A percentile compares a stretch with the other conserved stretches of the same genome.
These are phyloP conservation scores for Calocybe cyanea DNA, from an alignment of 768 basidiomycete species.

Conservation along the genomic window DNA sequence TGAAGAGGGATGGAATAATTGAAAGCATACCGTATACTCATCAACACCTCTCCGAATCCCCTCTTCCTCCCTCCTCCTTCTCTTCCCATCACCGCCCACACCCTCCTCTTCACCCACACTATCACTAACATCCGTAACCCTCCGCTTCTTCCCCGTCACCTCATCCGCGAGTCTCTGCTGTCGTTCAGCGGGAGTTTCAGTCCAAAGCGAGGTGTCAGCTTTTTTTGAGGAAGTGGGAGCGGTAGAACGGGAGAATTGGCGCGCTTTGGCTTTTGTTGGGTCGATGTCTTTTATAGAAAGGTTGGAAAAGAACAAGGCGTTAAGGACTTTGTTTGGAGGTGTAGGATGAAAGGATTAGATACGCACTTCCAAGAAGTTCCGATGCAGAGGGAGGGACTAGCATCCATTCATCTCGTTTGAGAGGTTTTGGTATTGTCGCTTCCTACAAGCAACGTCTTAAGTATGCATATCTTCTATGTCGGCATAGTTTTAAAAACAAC, in stretches of 20 bases:
- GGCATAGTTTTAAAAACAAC: no score
- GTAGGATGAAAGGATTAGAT: neutral
- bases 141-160: slow-evolving; percentile 84
- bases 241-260: slow-evolving; percentile 72
- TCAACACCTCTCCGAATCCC: slow-evolving; percentile 69
- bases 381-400: slow-evolving; percentile 84
- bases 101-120: slow-evolving; percentile 16
- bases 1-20: neutral
- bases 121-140: slow-evolving; percentile 53
- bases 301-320: neutral
- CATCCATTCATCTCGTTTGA: slow-evolving; percentile 97
- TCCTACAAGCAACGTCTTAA: slow-evolving; percentile 40
- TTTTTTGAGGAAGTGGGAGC: slow-evolving; percentile 35
- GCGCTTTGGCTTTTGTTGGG: slow-evolving; percentile 75
- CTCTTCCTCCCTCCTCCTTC: slow-evolving; percentile 62
- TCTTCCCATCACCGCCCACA: slow-evolving; percentile 48
- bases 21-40: slow-evolving; percentile 64
- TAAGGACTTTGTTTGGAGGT: no score
- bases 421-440: slow-evolving; percentile 70
- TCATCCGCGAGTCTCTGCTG: slow-evolving; percentile 93
- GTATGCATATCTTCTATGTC: neutral
- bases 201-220: slow-evolving; percentile 79
- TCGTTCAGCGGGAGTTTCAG: slow-evolving; percentile 92
- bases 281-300: slow-evolving; percentile 54
- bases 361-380: slow-evolving; percentile 74